phyloP scores from a whole-genome alignment of 2,329 filamentous ascomycete genomes.

The Colletotrichum sp. region DNA sequence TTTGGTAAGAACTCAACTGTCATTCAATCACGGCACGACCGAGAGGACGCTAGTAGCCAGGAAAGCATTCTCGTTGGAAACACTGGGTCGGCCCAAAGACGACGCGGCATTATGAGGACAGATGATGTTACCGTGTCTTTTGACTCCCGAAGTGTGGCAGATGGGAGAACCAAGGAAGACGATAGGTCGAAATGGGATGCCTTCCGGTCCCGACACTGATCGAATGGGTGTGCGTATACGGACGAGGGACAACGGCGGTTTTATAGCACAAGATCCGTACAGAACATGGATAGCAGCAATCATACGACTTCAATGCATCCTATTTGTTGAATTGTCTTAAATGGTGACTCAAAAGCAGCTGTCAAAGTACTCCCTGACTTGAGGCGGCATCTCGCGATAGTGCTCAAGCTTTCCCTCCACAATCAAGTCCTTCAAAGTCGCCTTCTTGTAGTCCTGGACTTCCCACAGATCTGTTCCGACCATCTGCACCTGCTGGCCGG shows the following conservation, averaged over 20 bases:
- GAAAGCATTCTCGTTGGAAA: not conserved
- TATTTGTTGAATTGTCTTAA: not conserved
- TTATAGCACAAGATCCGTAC: rapidly evolving
- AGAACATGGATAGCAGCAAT: not conserved
- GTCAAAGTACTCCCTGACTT: conserved; percentile 10
- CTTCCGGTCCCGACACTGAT: not conserved
- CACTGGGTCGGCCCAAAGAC: not conserved
- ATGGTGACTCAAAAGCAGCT: not conserved
- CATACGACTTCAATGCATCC: not conserved
- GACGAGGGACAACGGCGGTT: not conserved
- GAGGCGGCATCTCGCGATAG: conserved; percentile 26
- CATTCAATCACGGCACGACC: not conserved
- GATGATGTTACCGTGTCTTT: not conserved
- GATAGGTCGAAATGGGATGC: not conserved
- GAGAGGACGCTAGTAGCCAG: not conserved
- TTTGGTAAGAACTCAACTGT: not conserved
- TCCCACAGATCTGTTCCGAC: conserved; percentile 29
- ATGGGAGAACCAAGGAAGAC: not conserved
- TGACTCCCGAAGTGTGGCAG: not conserved
- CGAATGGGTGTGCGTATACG: not conserved
- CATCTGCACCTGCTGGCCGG: conserved; percentile 21
- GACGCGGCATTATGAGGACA: not conserved
- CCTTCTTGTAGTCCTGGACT: conserved; percentile 26
- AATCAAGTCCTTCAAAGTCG: conserved; percentile 23
- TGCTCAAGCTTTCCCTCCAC: conserved; percentile 23